Conservation (phyloP, 306 rosid species). For the Trifolium subterraneum region DNA sequence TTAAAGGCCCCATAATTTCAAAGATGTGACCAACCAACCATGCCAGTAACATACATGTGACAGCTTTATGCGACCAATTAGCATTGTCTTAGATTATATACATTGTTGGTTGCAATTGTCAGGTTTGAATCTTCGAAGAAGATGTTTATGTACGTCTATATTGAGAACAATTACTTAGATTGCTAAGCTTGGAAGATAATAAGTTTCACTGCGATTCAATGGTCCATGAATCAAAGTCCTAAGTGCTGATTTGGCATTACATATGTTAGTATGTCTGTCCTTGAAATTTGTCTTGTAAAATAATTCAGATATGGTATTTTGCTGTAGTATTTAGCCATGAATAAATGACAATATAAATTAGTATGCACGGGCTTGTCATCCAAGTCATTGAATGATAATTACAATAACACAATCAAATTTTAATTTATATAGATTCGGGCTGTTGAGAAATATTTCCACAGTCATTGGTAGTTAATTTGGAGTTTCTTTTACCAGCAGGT, state of each 20-base stretch:
- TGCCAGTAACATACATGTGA: neutral
- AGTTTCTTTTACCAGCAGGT: too few relatives aligned
- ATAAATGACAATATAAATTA: neutral
- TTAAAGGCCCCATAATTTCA: conserved; percentile 49
- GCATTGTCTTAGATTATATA: neutral
- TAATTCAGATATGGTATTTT: neutral
- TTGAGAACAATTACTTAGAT: neutral
- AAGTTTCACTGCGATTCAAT: conserved; percentile 21
- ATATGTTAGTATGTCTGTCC: conserved; percentile 8
- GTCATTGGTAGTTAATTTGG: neutral
- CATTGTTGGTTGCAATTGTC: conserved; percentile 14
- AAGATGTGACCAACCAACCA: conserved; percentile 57
- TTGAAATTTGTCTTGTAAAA: conserved; percentile 1
- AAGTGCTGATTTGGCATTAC: conserved; percentile 8
- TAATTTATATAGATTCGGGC: too few relatives aligned
- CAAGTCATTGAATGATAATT: neutral
- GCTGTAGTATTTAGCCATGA: neutral
- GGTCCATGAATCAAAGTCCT: conserved; percentile 27
- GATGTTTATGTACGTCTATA: conserved; percentile 24
- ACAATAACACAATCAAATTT: neutral
- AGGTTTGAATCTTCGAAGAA: conserved; percentile 29
- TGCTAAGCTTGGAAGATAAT: conserved; percentile 21
- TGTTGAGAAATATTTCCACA: too few relatives aligned
- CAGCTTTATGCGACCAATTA: conserved; percentile 14
- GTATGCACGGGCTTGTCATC: neutral